Percentiles rank a stretch among this genome's conserved stretches.
phyloP scores from a whole-genome alignment of 345 rosid genomes.

The Kandelia obovata region DNA sequence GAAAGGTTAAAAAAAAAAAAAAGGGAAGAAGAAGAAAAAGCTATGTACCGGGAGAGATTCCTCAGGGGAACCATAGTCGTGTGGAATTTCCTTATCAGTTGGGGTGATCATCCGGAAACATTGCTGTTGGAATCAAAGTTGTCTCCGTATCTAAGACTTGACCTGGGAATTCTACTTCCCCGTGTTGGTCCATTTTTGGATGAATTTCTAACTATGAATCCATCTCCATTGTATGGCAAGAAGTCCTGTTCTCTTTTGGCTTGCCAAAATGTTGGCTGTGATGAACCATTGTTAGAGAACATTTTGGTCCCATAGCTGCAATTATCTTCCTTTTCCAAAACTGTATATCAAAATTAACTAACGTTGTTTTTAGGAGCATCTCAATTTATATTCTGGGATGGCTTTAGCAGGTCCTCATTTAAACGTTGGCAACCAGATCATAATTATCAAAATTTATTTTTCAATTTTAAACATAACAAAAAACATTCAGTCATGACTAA shows the following conservation, averaged over 20 bases:
- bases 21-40: background rate
- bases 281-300: background rate
- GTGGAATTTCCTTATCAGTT: conserved; percentile 77
- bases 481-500: too few species aligned
- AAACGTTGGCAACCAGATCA: too few species aligned
- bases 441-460: too few species aligned
- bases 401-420: background rate
- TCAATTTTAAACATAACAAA: too few species aligned
- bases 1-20: background rate
- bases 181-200: conserved; percentile 98
- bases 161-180: conserved; percentile 83
- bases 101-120: conserved; percentile 58
- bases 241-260: conserved; percentile 79
- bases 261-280: conserved; percentile 90
- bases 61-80: conserved; percentile 81
- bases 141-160: conserved; percentile 83
- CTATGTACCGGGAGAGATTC: conserved; percentile 48
- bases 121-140: conserved; percentile 71
- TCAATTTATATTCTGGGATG: background rate
- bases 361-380: background rate
- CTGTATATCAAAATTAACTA: too few species aligned
- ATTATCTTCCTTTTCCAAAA: background rate
- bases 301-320: background rate
- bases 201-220: conserved; percentile 68
- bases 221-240: conserved; percentile 60